Percentiles rank a stretch among this genome's conserved stretches.
phyloP scores from a whole-genome alignment of 768 basidiomycete species.

The Baorangia bicolor region DNA sequence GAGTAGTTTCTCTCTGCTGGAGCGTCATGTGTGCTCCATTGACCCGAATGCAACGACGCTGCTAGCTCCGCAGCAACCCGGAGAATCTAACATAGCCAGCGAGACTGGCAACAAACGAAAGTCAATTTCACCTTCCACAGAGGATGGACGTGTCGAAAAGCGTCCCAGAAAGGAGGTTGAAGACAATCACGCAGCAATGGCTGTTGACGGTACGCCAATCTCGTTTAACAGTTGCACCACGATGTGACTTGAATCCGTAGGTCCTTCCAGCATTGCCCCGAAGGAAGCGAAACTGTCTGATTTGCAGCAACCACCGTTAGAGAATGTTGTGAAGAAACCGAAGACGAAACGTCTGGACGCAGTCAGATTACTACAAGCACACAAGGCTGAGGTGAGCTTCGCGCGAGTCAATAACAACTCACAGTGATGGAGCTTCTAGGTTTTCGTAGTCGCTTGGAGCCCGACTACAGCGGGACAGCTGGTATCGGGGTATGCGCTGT shows the following conservation, averaged over 20 bases:
- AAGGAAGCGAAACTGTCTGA: slow-evolving; percentile 25
- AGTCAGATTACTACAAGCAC: slow-evolving; percentile 50
- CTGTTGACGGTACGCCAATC: slow-evolving; percentile 39
- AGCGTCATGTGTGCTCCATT: slow-evolving; percentile 66
- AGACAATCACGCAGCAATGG: slow-evolving; percentile 35
- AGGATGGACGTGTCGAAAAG: slow-evolving; percentile 60
- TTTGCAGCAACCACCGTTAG: slow-evolving; percentile 19
- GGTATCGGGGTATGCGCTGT: slow-evolving; percentile 63
- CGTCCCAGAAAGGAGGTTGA: slow-evolving; percentile 53
- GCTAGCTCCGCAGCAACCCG: slow-evolving; percentile 18
- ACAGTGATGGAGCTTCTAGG: slow-evolving; percentile 41
- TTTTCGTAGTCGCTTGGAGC: slow-evolving; percentile 82
- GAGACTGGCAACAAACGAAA: slow-evolving; percentile 49
- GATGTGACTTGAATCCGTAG: slow-evolving; percentile 13
- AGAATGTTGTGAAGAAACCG: slow-evolving; percentile 30
- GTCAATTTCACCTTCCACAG: slow-evolving; percentile 43
- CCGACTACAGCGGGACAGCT: slow-evolving; percentile 57
- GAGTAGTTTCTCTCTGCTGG: slow-evolving; percentile 69
- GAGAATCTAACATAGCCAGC: slow-evolving; percentile 9
- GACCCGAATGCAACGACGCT: slow-evolving; percentile 36
- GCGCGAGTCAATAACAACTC: slow-evolving; percentile 15
- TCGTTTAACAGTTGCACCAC: slow-evolving; percentile 27
- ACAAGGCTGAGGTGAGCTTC: slow-evolving; percentile 54
- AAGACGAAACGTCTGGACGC: slow-evolving; percentile 41
- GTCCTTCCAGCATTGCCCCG: slow-evolving; percentile 1